These are phyloP conservation scores for Pyricularia grisea DNA, from an alignment of 2,329 filamentous ascomycete species.

Conservation along the genomic window DNA sequence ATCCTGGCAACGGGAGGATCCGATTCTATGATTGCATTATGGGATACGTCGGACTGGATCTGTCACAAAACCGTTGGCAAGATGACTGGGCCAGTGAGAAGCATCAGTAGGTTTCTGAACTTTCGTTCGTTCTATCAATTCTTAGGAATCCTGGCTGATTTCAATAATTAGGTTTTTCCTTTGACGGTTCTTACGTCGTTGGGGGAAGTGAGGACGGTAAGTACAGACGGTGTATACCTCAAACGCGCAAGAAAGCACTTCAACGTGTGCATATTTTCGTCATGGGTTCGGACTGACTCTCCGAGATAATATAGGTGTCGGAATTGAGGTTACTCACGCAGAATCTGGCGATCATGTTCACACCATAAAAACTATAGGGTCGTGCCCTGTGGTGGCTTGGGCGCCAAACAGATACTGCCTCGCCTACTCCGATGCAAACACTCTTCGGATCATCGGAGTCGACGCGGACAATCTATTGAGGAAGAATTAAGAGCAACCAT, in stretches of 20 bases:
- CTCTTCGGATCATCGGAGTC: slow-evolving; percentile 58
- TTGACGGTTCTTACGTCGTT: slow-evolving; percentile 66
- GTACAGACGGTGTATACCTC: slow-evolving; percentile 8
- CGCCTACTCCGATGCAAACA: slow-evolving; percentile 62
- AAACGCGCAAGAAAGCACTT: not conserved
- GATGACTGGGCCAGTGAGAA: slow-evolving; percentile 61
- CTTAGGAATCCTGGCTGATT: not conserved
- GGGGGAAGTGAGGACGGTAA: slow-evolving; percentile 65
- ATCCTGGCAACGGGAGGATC: slow-evolving; percentile 67
- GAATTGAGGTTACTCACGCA: slow-evolving; percentile 60
- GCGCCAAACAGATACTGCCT: slow-evolving; percentile 66
- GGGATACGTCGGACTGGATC: slow-evolving; percentile 71
- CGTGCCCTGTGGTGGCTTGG: slow-evolving; percentile 63
- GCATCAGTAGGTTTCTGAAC: slow-evolving; percentile 40
- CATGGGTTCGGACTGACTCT: not conserved
- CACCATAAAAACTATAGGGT: slow-evolving; percentile 57
- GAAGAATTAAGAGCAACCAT: slow-evolving; percentile 16
- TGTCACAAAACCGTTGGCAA: slow-evolving; percentile 62
- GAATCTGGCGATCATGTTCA: slow-evolving; percentile 67
- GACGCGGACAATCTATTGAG: slow-evolving; percentile 29
- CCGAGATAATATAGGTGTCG: slow-evolving; percentile 16
- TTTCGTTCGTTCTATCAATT: slow-evolving; percentile 1
- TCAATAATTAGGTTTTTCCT: slow-evolving; percentile 54
- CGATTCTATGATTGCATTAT: slow-evolving; percentile 66
- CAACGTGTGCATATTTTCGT: not conserved